phyloP scores from a whole-genome alignment of 768 basidiomycete genomes.

The Rhizopogon rudus region DNA sequence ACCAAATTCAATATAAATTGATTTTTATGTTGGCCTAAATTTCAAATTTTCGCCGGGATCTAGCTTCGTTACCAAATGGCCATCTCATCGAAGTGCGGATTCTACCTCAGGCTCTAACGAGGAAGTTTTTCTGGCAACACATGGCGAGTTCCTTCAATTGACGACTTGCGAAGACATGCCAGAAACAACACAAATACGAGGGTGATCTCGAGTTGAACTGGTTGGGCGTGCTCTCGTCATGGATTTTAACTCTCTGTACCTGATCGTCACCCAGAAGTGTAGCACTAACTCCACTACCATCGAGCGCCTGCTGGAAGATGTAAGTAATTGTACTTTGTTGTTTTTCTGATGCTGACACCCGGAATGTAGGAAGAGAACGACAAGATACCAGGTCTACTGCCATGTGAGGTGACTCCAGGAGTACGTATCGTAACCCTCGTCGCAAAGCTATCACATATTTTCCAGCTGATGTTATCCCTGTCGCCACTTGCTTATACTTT shows the following conservation, averaged over 20 bases:
- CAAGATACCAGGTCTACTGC: constrained; percentile 85
- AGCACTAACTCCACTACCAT: constrained; percentile 99
- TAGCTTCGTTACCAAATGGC: constrained; percentile 75
- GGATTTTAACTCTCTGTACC: constrained; percentile 99
- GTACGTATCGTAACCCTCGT: constrained; percentile 98
- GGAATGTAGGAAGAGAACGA: constrained; percentile 57
- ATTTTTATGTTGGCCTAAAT: too few species aligned
- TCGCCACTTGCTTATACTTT: background rate
- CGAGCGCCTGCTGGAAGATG: constrained; percentile 61
- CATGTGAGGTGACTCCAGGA: constrained; percentile 66
- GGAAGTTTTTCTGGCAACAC: constrained; percentile 96
- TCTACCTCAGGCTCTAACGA: constrained; percentile 77
- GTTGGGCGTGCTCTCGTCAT: constrained; percentile 97
- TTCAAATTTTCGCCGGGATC: too few species aligned
- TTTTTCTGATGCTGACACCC: background rate
- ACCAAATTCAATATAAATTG: too few species aligned
- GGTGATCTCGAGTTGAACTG: constrained; percentile 98
- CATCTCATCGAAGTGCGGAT: constrained; percentile 92
- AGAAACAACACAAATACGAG: constrained; percentile 91
- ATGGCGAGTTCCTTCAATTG: constrained; percentile 52
- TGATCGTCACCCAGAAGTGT: constrained; percentile 98
- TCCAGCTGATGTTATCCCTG: constrained; percentile 2
- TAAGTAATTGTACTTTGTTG: constrained; percentile 17
- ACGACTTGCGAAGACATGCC: constrained; percentile 73
- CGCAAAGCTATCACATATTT: constrained; percentile 80